Evolutionary conservation across 2,329 filamentous ascomycete genomes (phyloP).

Genomic region (Paramyrothecium roridum): DNA sequence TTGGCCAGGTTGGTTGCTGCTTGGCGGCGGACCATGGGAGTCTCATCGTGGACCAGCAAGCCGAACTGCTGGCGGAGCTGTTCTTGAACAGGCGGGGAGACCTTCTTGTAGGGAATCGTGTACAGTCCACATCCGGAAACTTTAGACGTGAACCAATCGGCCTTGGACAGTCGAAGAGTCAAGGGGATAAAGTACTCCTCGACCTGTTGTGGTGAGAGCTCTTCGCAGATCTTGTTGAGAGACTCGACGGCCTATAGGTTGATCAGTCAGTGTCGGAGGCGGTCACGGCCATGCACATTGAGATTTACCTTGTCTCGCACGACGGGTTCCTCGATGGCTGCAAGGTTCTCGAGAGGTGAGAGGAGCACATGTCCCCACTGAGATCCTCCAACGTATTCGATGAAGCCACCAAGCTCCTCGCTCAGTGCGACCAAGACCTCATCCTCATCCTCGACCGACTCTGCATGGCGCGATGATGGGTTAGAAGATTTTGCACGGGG

Average conservation of each 20-base stretch:
- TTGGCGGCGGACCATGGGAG: slow-evolving; percentile 97
- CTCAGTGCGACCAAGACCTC: slow-evolving; percentile 96
- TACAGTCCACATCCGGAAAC: slow-evolving; percentile 96
- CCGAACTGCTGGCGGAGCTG: slow-evolving; percentile 88
- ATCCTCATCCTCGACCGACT: slow-evolving; percentile 98
- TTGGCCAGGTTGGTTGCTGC: slow-evolving; percentile 94
- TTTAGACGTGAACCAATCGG: slow-evolving; percentile 99
- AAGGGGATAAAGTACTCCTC: slow-evolving; percentile 98
- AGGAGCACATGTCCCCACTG: slow-evolving; percentile 94
- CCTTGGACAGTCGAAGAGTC: slow-evolving; percentile 92
- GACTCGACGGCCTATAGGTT: slow-evolving; percentile 83
- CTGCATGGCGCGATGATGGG: slow-evolving; percentile 42
- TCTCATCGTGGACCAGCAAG: slow-evolving; percentile 94
- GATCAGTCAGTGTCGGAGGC: slow-evolving; percentile 5
- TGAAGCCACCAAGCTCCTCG: slow-evolving; percentile 93
- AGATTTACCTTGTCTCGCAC: slow-evolving; percentile 85
- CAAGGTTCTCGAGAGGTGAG: slow-evolving; percentile 94
- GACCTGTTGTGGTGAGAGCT: slow-evolving; percentile 87
- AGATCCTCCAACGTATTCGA: slow-evolving; percentile 95
- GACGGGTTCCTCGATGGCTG: slow-evolving; percentile 95
- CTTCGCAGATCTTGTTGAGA: slow-evolving; percentile 96
- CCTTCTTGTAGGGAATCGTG: slow-evolving; percentile 89
- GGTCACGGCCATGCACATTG: background rate
- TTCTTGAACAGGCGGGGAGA: slow-evolving; percentile 83
- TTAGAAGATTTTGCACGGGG: slow-evolving; percentile 13